Evolutionary conservation across 805 yeast genomes (phyloP).

Genomic region (Blastobotrys peoriensis): DNA sequence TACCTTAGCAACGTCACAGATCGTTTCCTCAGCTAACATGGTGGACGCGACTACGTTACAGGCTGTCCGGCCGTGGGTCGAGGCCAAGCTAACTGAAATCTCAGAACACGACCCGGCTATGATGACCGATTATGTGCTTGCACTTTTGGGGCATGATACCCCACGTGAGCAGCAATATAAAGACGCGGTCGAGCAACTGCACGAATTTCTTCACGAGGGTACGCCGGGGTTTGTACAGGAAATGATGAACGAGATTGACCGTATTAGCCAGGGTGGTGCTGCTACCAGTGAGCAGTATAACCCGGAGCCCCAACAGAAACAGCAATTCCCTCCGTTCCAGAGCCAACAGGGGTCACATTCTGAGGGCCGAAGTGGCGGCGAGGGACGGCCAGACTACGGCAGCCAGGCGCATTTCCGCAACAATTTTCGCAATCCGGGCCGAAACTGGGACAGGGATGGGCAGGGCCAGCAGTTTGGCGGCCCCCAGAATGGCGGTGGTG

Average conservation of each 20-base stretch:
- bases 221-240: slow-evolving; percentile 31
- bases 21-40: no score
- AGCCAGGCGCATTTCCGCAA: slow-evolving; percentile 27
- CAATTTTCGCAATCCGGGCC: slow-evolving; percentile 20
- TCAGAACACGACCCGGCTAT: slow-evolving; percentile 39
- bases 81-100: slow-evolving; percentile 12
- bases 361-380: background rate
- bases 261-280: background rate
- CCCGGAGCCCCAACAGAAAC: background rate
- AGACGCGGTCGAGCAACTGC: slow-evolving; percentile 32
- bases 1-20: no score
- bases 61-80: slow-evolving; percentile 21
- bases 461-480: background rate
- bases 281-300: slow-evolving; percentile 1
- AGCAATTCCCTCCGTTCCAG: no score
- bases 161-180: slow-evolving; percentile 31
- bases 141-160: slow-evolving; percentile 35
- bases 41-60: slow-evolving; percentile 14
- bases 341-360: background rate
- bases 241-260: slow-evolving; percentile 29
- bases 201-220: slow-evolving; percentile 35
- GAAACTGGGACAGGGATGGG: background rate
- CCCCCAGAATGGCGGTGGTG: background rate
- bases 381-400: slow-evolving; percentile 6
- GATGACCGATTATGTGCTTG: slow-evolving; percentile 40